Conservation (phyloP, 2,329 filamentous ascomycete genomes). For the Paecilomyces formosus region DNA sequence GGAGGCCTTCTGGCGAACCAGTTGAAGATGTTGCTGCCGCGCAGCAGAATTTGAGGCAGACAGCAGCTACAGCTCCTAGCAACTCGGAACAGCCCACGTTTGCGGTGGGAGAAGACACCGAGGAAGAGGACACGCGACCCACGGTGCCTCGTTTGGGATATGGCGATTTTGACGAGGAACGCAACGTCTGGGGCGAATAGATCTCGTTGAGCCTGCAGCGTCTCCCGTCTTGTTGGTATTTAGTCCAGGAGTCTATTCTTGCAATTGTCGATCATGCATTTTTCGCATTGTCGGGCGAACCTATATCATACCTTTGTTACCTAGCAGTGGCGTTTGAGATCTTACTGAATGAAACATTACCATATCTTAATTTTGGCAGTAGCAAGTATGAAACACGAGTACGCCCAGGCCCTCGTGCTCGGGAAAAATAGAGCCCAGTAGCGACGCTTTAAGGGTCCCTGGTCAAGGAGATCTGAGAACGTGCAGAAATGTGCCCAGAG, state of each 20-base stretch:
- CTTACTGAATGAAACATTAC: not conserved
- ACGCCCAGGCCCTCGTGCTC: not conserved
- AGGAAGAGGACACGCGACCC: conserved; percentile 11
- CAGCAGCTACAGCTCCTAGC: conserved; percentile 1
- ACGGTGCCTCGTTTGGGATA: conserved; percentile 16
- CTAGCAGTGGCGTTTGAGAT: not conserved
- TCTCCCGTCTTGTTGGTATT: not conserved
- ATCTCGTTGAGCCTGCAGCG: not conserved
- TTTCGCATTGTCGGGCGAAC: not conserved
- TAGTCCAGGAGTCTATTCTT: not conserved
- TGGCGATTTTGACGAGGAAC: conserved; percentile 28
- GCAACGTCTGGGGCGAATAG: conserved; percentile 15
- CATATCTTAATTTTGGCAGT: not conserved
- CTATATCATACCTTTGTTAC: not conserved
- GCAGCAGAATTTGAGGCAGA: conserved; percentile 5
- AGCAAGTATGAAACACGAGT: not conserved
- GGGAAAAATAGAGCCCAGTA: not conserved
- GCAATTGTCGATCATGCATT: not conserved
- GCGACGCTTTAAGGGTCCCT: not conserved
- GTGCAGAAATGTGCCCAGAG: not conserved
- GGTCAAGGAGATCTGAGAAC: not conserved
- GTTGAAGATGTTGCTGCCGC: conserved; percentile 16
- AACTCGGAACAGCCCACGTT: not conserved
- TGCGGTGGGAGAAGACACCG: conserved; percentile 8
- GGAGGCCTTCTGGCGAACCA: conserved; percentile 23